Evolutionary conservation across 495 filamentous ascomycete genomes (phyloP), one percentile per base, ranked within the genome.

Genomic region (Letharia columbiana): DNA sequence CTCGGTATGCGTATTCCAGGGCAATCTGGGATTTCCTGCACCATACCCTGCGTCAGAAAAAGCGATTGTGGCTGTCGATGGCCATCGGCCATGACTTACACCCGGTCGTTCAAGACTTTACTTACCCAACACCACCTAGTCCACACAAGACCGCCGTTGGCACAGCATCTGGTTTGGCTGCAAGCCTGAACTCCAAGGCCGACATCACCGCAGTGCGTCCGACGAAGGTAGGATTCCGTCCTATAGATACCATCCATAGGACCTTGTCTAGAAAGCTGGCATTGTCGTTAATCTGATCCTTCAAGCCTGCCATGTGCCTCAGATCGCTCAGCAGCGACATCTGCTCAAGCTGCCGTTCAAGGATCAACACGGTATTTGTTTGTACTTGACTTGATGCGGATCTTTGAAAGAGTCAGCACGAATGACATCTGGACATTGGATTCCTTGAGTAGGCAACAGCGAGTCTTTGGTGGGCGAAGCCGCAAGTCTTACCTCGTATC

Each of bases 21-120:
- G 82, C 81, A 54, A 83, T 76, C 64, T 84, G 80, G 4, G 81
- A 78, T 74, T 84, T 85, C 17, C 58, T 60, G 18, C 23, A 60
- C 12, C 10, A 15, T 4, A 7, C 0, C 4, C 52, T 31, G 52
- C 31, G 52, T 56, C 31, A 56, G 52, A 17, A 56, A 33, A 12
- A 6, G 31, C 52, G 17, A 3, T 35, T 17, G 13, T 2, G 6
- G 12, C 8, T 8, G 5, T 35, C 13, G 6, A 56, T 56, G 13
- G 52, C 52, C 52, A 35, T 56, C 17, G 31, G 35, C 52, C 28
- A 56, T 35, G 13, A 17, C 10, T 35, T 35, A 56, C 31, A 35
- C 31, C 52, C 31, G 4, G 31, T 35, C 13, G 9, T 35, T 28
- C 6, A 47, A 59, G 49, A 39, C 2, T 44, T 37, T n/a, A 65